Conservation (phyloP, 106 monocot genomes). For the Triglochin maritima region DNA sequence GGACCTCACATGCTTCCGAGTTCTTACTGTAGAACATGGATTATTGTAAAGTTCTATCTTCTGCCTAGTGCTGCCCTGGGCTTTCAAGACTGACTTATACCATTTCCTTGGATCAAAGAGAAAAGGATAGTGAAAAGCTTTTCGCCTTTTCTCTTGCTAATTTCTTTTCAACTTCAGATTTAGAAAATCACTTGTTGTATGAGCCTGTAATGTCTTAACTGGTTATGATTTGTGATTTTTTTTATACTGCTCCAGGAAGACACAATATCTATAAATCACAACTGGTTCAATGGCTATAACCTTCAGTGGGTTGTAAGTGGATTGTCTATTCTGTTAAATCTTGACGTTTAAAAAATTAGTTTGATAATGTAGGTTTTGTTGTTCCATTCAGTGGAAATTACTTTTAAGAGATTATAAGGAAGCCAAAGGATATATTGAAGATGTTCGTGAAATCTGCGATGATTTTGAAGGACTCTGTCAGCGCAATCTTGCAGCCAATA, state of each 20-base stretch:
- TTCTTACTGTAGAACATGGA: too few relatives aligned
- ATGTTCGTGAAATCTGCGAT: slow-evolving; percentile 79
- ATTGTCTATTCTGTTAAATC: slow-evolving; percentile 47
- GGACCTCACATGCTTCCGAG: too few relatives aligned
- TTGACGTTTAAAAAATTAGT: slow-evolving; percentile 19
- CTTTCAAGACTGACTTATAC: too few relatives aligned
- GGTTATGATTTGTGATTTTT: too few relatives aligned
- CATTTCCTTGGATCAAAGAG: too few relatives aligned
- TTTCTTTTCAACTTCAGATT: too few relatives aligned
- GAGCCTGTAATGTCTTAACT: too few relatives aligned
- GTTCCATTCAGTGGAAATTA: slow-evolving; percentile 21
- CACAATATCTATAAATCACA: slow-evolving; percentile 99
- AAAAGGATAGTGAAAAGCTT: too few relatives aligned
- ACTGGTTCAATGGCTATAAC: slow-evolving; percentile 95
- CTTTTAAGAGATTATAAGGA: slow-evolving; percentile 8
- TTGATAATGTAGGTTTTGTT: not conserved
- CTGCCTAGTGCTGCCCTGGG: too few relatives aligned
- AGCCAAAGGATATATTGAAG: slow-evolving; percentile 62
- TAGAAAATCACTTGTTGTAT: too few relatives aligned
- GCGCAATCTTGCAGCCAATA: slow-evolving; percentile 92
- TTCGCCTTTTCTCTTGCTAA: too few relatives aligned
- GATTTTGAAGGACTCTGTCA: slow-evolving; percentile 97
- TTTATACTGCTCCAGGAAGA: slow-evolving; percentile 49
- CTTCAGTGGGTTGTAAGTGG: slow-evolving; percentile 83
- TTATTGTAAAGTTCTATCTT: too few relatives aligned